These are phyloP conservation scores for Lupinus albus DNA, from an alignment of 306 rosid species.

Conservation along the genomic window DNA sequence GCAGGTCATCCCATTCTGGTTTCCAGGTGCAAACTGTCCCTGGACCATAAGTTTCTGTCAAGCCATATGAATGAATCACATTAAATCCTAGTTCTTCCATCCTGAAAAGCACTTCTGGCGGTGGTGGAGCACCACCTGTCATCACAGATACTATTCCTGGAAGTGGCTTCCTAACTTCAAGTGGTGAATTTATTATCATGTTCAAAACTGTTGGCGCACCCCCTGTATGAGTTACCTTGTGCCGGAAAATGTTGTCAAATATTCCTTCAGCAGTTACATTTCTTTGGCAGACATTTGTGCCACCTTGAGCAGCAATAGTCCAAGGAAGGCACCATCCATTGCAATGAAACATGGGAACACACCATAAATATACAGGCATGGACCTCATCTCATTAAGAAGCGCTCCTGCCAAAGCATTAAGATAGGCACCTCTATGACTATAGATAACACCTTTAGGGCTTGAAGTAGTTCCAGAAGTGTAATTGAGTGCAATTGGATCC, in stretches of 20 bases:
- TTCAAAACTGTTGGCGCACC: slow-evolving; percentile 85
- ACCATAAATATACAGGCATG: slow-evolving; percentile 75
- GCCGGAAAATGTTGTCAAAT: slow-evolving; percentile 54
- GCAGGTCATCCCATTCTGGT: slow-evolving; percentile 76
- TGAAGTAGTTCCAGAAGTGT: slow-evolving; percentile 95
- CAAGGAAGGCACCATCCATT: slow-evolving; percentile 95
- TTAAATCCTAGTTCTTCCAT: slow-evolving; percentile 72
- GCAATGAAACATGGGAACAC: slow-evolving; percentile 95
- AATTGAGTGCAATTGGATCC: slow-evolving; percentile 78
- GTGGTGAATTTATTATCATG: slow-evolving; percentile 70
- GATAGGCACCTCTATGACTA: slow-evolving; percentile 91
- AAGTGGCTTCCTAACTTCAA: slow-evolving; percentile 55
- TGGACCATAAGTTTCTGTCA: slow-evolving; percentile 92
- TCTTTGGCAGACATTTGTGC: slow-evolving; percentile 82
- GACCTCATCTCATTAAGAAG: slow-evolving; percentile 71
- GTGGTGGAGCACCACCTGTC: slow-evolving; percentile 88
- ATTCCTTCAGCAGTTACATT: slow-evolving; percentile 59
- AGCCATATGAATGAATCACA: slow-evolving; percentile 70
- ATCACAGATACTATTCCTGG: slow-evolving; percentile 57
- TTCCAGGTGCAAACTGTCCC: slow-evolving; percentile 71
- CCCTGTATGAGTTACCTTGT: slow-evolving; percentile 72
- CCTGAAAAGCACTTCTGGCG: slow-evolving; percentile 58
- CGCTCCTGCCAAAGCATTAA: slow-evolving; percentile 68
- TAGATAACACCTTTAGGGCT: slow-evolving; percentile 87
- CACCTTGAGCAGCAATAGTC: slow-evolving; percentile 91